These are phyloP conservation scores for Akanthomyces lecanii DNA, from an alignment of 2,329 filamentous ascomycete genomes.

Conservation along the genomic window DNA sequence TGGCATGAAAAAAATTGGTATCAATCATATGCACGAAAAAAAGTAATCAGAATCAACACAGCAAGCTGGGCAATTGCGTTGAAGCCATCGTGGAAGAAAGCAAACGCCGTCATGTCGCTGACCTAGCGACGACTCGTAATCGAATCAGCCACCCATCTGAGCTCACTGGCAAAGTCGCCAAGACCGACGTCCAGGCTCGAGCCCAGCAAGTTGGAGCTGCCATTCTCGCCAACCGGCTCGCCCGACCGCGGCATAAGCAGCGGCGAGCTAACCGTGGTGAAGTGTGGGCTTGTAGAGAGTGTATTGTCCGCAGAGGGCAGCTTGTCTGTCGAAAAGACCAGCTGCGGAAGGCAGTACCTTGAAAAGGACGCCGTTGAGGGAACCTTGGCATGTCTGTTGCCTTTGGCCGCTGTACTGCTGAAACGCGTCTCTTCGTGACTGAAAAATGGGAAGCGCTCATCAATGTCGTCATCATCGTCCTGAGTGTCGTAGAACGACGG, in stretches of 20 bases:
- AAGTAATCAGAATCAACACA: neutral
- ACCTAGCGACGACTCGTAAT: conserved; percentile 27
- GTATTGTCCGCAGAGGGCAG: neutral
- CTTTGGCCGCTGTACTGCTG: neutral
- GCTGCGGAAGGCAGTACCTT: conserved; percentile 7
- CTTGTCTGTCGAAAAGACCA: neutral
- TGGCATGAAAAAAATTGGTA: conserved; percentile 6
- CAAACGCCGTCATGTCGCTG: neutral
- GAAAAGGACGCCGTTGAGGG: conserved; percentile 7
- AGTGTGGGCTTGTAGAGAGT: conserved; percentile 12
- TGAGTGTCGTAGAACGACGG: neutral
- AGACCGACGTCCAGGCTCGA: conserved; percentile 35
- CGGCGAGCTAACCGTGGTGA: conserved; percentile 23
- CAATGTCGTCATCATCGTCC: conserved; percentile 7
- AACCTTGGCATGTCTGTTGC: neutral
- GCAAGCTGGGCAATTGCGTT: neutral
- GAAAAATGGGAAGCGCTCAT: neutral
- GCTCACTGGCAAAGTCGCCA: conserved; percentile 41
- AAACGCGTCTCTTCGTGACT: neutral
- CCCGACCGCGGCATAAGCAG: conserved; percentile 25
- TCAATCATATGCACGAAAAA: conserved; percentile 9
- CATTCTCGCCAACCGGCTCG: conserved; percentile 3
- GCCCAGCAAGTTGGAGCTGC: conserved; percentile 17
- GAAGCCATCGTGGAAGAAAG: neutral
- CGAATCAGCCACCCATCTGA: conserved; percentile 49